These are phyloP conservation scores for Thymus quinquecostatus DNA, from an alignment of 257 asterid genomes.

Conservation along the genomic window DNA sequence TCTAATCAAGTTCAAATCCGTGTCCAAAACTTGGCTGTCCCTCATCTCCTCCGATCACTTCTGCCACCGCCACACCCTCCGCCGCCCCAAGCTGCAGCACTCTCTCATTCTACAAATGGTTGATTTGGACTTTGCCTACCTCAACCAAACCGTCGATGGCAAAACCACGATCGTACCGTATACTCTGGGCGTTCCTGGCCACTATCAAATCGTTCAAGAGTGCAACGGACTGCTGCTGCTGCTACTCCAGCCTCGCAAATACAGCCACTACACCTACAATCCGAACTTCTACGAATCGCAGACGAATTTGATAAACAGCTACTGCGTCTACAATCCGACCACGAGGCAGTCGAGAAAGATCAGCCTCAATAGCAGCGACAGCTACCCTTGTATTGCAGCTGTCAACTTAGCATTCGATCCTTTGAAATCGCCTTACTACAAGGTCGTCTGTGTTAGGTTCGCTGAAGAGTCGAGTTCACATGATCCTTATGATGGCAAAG, in stretches of 20 bases:
- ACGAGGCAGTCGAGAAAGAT: background rate
- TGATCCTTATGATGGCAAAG: background rate
- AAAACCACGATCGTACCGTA: background rate
- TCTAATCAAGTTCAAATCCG: background rate
- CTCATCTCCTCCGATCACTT: background rate
- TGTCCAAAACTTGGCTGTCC: background rate
- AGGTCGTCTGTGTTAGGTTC: background rate
- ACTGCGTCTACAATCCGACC: slow-evolving; percentile 2
- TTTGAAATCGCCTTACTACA: slow-evolving; percentile 1
- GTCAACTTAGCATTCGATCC: background rate
- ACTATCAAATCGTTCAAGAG: too few species aligned
- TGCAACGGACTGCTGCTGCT: slow-evolving; percentile 14
- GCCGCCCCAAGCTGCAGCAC: background rate
- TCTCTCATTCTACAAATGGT: background rate
- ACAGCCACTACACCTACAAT: background rate
- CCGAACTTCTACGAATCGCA: too few species aligned
- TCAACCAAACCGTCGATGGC: background rate
- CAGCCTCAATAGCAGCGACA: background rate
- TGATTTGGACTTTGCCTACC: fast-evolving
- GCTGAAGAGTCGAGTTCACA: too few species aligned
- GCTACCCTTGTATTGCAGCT: background rate
- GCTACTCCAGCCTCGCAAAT: background rate
- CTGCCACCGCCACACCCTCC: background rate
- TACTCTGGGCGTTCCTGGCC: background rate
- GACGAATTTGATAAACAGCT: background rate